Evolutionary conservation across 257 asterid species (phyloP).

Genomic region (Solanum habrochaites): DNA sequence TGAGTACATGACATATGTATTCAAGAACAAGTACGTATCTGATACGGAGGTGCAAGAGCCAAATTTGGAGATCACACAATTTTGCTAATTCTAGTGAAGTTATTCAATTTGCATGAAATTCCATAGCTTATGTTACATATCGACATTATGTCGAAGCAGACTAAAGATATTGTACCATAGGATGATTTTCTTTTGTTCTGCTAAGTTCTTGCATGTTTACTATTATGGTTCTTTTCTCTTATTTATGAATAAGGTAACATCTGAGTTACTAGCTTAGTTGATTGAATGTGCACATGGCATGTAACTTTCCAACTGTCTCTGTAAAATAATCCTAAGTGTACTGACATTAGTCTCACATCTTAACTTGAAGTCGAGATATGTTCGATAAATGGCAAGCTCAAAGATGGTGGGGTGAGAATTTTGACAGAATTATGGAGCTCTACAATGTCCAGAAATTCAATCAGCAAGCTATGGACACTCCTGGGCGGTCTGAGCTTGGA

Average conservation of each 20-base stretch:
- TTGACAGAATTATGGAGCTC: conserved; percentile 78
- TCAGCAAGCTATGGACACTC: conserved; percentile 66
- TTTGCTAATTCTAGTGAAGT: neutral
- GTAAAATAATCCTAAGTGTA: neutral
- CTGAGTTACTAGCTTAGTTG: neutral
- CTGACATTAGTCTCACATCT: neutral
- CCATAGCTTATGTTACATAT: neutral
- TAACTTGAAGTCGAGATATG: conserved; percentile 65
- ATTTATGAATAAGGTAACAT: neutral
- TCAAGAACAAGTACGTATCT: neutral
- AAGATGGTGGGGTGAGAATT: conserved; percentile 89
- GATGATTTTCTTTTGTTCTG: neutral
- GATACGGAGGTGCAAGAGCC: neutral
- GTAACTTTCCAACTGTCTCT: neutral
- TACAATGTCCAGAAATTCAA: conserved; percentile 82
- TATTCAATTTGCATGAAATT: neutral
- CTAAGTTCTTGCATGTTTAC: neutral
- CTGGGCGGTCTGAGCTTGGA: conserved; percentile 81
- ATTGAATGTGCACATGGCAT: neutral
- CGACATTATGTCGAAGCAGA: neutral
- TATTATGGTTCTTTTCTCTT: neutral
- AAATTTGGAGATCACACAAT: neutral
- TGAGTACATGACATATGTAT: neutral
- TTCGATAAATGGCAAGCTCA: conserved; percentile 86
- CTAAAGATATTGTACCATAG: neutral